phyloP scores from a whole-genome alignment of 2,329 filamentous ascomycete species.

The Xylogone sp. region DNA sequence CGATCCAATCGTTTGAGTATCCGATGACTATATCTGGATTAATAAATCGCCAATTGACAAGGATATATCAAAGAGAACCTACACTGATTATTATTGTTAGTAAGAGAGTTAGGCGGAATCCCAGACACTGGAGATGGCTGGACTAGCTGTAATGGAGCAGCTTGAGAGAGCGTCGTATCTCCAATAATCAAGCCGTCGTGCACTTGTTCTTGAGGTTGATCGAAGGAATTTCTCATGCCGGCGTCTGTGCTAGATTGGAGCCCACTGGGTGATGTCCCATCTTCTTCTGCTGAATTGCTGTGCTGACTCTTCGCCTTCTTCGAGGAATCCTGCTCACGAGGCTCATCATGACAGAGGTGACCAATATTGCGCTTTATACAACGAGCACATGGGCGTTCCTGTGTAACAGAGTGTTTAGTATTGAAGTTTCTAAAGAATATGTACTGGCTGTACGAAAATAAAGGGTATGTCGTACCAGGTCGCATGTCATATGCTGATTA shows the following conservation, averaged over 20 bases:
- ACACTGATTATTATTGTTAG: conserved; percentile 70
- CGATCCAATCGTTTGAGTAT: conserved; percentile 78
- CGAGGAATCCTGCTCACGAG: conserved; percentile 71
- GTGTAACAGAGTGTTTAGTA: conserved; percentile 28
- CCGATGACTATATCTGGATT: conserved; percentile 57
- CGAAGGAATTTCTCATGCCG: conserved; percentile 51
- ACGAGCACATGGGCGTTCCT: conserved; percentile 94
- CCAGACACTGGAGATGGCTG: conserved; percentile 68
- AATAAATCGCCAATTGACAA: conserved; percentile 8
- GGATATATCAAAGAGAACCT: conserved; percentile 38
- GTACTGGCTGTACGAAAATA: conserved; percentile 23
- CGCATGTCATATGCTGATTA: conserved; percentile 83
- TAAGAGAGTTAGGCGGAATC: conserved; percentile 58
- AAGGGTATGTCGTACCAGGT: conserved; percentile 63
- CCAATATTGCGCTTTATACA: conserved; percentile 99
- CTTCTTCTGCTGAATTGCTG: conserved; percentile 54
- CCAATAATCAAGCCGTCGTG: conserved; percentile 34
- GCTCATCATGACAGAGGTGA: conserved; percentile 97
- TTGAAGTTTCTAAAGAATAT: conserved; percentile 24
- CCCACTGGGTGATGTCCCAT: conserved; percentile 52
- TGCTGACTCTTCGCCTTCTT: conserved; percentile 74
- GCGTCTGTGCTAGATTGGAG: conserved; percentile 40
- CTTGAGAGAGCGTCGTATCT: conserved; percentile 35
- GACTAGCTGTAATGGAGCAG: conserved; percentile 62
- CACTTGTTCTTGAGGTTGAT: conserved; percentile 48